Base-by-base conservation (phyloP, 305 asterid species). In the Solanum aculeatissimum region DNA sequence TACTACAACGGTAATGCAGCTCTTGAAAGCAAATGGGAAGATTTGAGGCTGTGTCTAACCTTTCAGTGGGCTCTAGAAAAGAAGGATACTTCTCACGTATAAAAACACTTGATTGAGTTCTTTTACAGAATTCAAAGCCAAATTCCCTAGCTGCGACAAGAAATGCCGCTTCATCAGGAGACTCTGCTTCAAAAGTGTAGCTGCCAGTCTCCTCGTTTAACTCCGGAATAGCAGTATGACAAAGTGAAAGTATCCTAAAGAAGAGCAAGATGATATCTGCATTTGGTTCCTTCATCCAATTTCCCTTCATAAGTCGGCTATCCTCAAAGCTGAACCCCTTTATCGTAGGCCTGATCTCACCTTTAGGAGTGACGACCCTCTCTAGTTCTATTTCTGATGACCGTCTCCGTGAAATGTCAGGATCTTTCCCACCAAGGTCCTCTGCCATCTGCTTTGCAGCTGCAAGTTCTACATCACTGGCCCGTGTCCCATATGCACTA, bases 141-240 rank as follows among this genome's bases (percentile, higher is more conserved):
- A 96, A 91, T 89, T 96, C 98, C 90, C 94, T 92, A 32, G 98
- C 99, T 16, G 99, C 98, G 86, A 95, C 92, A 68, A 96, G 95
- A 86, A 96, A 96, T 25, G 98, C 89, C 55, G 94, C 95, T 90
- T 96, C 99, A 79, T 95, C 99, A 65, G 99, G 99, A 55, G 99
- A 96, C 85, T 96, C 98, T 77, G 98, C 97, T 89, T 96, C 99
- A 29, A 93, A 96, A 32, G 89, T 95, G 45, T 89, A 77, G 47
- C 51, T 85, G 47, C 93, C 95, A 0, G 90, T 94, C 83, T 89
- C 93, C 77, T 91, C 97, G 85, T 93, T 89, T 85, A 84, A 86
- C 87, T 95, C 94, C 0, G 99, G 99, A 84, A 96, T 91, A 42
- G 98, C 99, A 86, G 98, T 96, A 88, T 96, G 99, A 72, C 99